phyloP scores from a whole-genome alignment of 2,329 filamentous ascomycete species.

The Ilyonectria mors-panacis region DNA sequence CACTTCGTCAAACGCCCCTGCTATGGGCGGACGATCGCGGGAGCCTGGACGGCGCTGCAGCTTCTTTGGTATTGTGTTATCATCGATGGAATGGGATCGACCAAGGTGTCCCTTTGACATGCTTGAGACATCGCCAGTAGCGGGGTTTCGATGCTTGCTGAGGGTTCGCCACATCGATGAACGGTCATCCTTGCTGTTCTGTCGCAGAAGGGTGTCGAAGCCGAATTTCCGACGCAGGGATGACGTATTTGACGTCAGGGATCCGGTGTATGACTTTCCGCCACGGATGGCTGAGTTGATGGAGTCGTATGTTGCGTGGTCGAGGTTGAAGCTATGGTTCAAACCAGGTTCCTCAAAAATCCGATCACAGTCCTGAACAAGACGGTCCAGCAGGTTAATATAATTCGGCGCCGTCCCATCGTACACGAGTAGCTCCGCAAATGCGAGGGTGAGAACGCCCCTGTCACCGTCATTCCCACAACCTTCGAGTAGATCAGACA shows the following conservation, averaged over 20 bases:
- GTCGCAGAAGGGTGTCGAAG: slow-evolving; percentile 80
- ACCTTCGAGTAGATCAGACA: slow-evolving; percentile 89
- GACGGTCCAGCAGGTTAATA: slow-evolving; percentile 88
- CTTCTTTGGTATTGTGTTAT: slow-evolving; percentile 68
- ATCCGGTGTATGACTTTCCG: slow-evolving; percentile 77
- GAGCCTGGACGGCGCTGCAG: slow-evolving; percentile 65
- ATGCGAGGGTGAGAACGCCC: slow-evolving; percentile 88
- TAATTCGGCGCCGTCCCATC: slow-evolving; percentile 85
- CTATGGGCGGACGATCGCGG: slow-evolving; percentile 72
- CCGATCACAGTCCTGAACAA: slow-evolving; percentile 90
- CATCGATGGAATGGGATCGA: slow-evolving; percentile 82
- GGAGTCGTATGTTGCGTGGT: slow-evolving; percentile 68
- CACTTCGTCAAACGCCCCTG: slow-evolving; percentile 73
- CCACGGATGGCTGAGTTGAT: slow-evolving; percentile 69
- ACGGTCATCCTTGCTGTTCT: slow-evolving; percentile 84
- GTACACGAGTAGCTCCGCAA: slow-evolving; percentile 87
- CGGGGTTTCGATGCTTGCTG: slow-evolving; percentile 81
- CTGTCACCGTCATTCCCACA: slow-evolving; percentile 93
- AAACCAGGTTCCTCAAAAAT: slow-evolving; percentile 80
- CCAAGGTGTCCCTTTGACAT: slow-evolving; percentile 77
- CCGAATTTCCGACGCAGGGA: slow-evolving; percentile 89
- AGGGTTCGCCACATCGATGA: slow-evolving; percentile 88
- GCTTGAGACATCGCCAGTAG: slow-evolving; percentile 73
- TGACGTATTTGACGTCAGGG: slow-evolving; percentile 87
- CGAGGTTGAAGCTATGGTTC: slow-evolving; percentile 57